Evolutionary conservation across 2,329 filamentous ascomycete genomes (phyloP).

Genomic region (Dactylonectria macrodidyma): DNA sequence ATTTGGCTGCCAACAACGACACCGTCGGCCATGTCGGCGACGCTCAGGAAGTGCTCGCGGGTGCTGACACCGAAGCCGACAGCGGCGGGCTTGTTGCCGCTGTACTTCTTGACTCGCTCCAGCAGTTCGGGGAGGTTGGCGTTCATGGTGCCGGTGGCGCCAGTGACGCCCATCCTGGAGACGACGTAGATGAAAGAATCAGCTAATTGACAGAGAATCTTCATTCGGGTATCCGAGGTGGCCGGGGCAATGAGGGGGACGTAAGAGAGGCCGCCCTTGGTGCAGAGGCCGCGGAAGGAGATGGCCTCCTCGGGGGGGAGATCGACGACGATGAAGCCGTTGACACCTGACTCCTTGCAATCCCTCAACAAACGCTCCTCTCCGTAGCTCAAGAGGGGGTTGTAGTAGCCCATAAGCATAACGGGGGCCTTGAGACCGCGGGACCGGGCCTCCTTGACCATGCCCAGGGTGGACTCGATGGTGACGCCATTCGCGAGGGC

Average conservation of each 20-base stretch:
- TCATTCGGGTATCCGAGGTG: conserved; percentile 94
- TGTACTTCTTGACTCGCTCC: conserved; percentile 90
- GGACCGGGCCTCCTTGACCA: conserved; percentile 85
- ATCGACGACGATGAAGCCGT: conserved; percentile 97
- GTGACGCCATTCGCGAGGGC: conserved; percentile 92
- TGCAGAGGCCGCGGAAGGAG: conserved; percentile 89
- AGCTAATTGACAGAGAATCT: conserved; percentile 93
- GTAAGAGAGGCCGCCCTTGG: conserved; percentile 87
- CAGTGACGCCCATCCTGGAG: conserved; percentile 96
- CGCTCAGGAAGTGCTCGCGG: conserved; percentile 90
- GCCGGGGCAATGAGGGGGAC: conserved; percentile 96
- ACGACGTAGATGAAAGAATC: conserved; percentile 99
- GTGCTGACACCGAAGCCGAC: conserved; percentile 98
- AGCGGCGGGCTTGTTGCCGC: conserved; percentile 89
- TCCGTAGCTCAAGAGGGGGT: conserved; percentile 93
- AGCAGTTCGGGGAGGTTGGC: conserved; percentile 86
- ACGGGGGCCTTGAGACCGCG: conserved; percentile 86
- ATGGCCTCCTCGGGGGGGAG: conserved; percentile 96
- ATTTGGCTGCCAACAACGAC: conserved; percentile 98
- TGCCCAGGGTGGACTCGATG: conserved; percentile 82
- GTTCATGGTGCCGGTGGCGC: conserved; percentile 87
- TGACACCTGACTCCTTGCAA: conserved; percentile 86
- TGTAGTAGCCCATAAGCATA: conserved; percentile 99
- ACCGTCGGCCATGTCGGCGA: conserved; percentile 88
- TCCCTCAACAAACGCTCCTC: conserved; percentile 91